Evolutionary conservation across 2,329 filamentous ascomycete species (phyloP).

Genomic region (Rutstroemia sp.): DNA sequence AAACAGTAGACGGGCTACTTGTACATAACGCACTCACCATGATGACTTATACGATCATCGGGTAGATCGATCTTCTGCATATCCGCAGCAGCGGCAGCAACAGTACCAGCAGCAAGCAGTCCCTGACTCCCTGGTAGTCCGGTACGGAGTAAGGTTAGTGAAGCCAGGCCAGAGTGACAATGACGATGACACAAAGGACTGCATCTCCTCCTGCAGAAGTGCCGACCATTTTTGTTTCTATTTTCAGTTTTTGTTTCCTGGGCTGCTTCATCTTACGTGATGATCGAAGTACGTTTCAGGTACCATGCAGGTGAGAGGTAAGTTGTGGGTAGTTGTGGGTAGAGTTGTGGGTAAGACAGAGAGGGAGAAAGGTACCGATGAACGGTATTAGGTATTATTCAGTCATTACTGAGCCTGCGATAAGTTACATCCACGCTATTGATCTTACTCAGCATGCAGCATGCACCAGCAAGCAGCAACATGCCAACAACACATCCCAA

Average conservation of each 20-base stretch:
- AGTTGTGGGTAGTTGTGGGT: neutral
- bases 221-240: constrained; percentile 3
- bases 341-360: neutral
- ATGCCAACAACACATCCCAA: too few species aligned
- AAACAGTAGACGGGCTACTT: neutral
- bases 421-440: neutral
- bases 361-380: neutral
- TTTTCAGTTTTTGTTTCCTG: neutral
- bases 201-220: constrained; percentile 6
- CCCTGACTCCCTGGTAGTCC: too few species aligned
- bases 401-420: neutral
- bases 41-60: neutral
- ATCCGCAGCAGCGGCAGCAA: neutral
- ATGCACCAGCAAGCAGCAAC: too few species aligned
- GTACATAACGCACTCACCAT: neutral
- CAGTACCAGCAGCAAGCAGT: too few species aligned
- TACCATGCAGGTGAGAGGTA: constrained; percentile 1
- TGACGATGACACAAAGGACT: constrained; percentile 1
- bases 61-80: constrained; percentile 9
- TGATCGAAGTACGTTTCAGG: constrained; percentile 3
- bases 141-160: too few species aligned
- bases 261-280: constrained; percentile 8
- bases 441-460: constrained; percentile 8
- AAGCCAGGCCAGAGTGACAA: too few species aligned
- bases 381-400: neutral